A percentile compares a stretch with the other conserved stretches of the same genome.
phyloP scores from a whole-genome alignment of 257 asterid species.

The Solanum habrochaites region DNA sequence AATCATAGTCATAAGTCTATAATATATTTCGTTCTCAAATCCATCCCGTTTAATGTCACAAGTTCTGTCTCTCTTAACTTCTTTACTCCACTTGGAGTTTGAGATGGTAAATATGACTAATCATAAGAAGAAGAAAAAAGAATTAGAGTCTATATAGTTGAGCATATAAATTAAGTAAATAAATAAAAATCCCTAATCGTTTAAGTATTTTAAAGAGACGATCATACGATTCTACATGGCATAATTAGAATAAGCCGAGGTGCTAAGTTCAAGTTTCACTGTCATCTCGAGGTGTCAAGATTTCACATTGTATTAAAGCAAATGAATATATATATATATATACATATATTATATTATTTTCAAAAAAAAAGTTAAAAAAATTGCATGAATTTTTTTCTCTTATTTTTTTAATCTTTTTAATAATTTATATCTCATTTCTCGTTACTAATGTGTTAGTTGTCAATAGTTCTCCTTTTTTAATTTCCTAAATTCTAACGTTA shows the following conservation, averaged over 20 bases:
- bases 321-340: too few relatives aligned
- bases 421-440: too few relatives aligned
- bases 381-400: too few relatives aligned
- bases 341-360: too few relatives aligned
- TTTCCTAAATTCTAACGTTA: neutral
- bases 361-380: too few relatives aligned
- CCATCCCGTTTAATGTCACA: conserved; percentile 44
- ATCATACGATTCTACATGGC: neutral
- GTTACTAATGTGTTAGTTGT: neutral
- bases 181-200: neutral
- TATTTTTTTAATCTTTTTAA: too few relatives aligned
- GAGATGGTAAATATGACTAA: conserved; percentile 65
- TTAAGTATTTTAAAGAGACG: neutral
- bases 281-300: too few relatives aligned
- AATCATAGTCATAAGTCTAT: conserved; percentile 64
- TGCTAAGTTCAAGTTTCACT: too few relatives aligned
- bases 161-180: neutral
- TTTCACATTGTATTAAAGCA: too few relatives aligned
- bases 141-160: neutral
- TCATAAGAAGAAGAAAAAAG: neutral
- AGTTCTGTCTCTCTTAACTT: conserved; percentile 37
- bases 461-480: neutral
- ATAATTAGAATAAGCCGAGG: neutral
- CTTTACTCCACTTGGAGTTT: conserved; percentile 55
- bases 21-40: conserved; percentile 25